Percentiles rank a stretch among this genome's conserved stretches.
Conservation (phyloP, 2,329 filamentous ascomycete genomes). For the Domatiomyces catenatus region DNA sequence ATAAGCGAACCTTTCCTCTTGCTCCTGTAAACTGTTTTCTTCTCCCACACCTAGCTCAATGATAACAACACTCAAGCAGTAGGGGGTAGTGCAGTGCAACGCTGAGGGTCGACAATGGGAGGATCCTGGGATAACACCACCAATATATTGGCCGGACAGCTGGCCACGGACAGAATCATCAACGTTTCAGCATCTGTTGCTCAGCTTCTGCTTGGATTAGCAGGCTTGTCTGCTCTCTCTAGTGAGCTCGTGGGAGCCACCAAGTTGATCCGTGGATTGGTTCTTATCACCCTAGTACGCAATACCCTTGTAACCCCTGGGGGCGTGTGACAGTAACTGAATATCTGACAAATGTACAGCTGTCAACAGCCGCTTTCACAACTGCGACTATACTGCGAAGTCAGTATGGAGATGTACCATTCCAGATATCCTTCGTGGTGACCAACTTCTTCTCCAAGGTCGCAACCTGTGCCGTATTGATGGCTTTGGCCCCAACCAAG, state of each 20-base stretch:
- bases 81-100: neutral
- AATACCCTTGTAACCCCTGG: neutral
- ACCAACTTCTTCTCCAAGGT: neutral
- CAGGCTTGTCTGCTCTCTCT: neutral
- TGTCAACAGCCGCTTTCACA: neutral
- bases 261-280: neutral
- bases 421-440: neutral
- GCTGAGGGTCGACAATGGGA: neutral
- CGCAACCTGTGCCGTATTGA: neutral
- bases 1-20: too few species aligned
- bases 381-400: neutral
- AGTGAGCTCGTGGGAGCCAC: neutral
- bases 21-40: too few species aligned
- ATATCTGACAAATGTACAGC: neutral
- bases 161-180: neutral
- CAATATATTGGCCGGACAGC: neutral
- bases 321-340: neutral
- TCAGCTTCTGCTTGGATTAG: neutral
- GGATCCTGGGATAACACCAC: neutral
- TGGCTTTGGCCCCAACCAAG: neutral
- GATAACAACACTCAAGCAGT: too few species aligned
- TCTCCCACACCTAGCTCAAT: neutral
- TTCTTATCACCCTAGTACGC: neutral
- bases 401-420: neutral
- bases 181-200: neutral